Conservation (phyloP, 495 filamentous ascomycete genomes). For the Evansstolkia leycettana region DNA sequence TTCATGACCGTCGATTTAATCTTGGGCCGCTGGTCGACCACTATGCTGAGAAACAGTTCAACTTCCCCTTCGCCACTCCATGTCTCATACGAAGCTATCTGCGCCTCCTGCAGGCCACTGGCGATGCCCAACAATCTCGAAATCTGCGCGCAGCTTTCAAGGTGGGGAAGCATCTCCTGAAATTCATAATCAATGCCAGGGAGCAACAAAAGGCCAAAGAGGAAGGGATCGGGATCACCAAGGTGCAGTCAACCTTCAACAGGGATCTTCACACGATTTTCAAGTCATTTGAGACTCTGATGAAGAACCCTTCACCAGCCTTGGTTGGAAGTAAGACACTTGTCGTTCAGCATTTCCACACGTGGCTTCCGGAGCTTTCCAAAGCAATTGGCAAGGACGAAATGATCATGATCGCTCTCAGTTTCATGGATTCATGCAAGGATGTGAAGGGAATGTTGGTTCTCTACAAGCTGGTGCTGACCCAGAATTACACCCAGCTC, state of each 20-base stretch:
- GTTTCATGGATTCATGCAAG: slow-evolving; percentile 86
- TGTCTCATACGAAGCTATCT: slow-evolving; percentile 82
- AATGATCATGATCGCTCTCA: slow-evolving; percentile 80
- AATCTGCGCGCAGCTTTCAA: slow-evolving; percentile 88
- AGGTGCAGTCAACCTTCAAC: slow-evolving; percentile 62
- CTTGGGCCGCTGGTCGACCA: slow-evolving; percentile 79
- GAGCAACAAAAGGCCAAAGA: slow-evolving; percentile 83
- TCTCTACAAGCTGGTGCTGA: slow-evolving; percentile 86
- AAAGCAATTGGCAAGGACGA: slow-evolving; percentile 68
- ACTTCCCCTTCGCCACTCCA: slow-evolving; percentile 88
- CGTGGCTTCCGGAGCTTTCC: slow-evolving; percentile 83
- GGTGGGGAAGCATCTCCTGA: slow-evolving; percentile 82
- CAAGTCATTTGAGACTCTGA: slow-evolving; percentile 74
- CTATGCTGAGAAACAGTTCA: slow-evolving; percentile 81
- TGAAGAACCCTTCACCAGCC: slow-evolving; percentile 74
- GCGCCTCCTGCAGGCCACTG: slow-evolving; percentile 63
- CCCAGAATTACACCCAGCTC: slow-evolving; percentile 75
- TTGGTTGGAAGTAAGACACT: slow-evolving; percentile 89
- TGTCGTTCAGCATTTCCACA: slow-evolving; percentile 92
- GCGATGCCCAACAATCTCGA: slow-evolving; percentile 67
- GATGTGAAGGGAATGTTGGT: slow-evolving; percentile 83
- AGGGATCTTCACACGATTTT: slow-evolving; percentile 79
- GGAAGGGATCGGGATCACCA: slow-evolving; percentile 77
- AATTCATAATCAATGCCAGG: slow-evolving; percentile 85
- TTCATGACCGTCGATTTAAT: slow-evolving; percentile 89